A percentile compares a stretch with the other conserved stretches of the same genome.
Conservation (phyloP, 331 rosid genomes). For the Acacia concinna region DNA sequence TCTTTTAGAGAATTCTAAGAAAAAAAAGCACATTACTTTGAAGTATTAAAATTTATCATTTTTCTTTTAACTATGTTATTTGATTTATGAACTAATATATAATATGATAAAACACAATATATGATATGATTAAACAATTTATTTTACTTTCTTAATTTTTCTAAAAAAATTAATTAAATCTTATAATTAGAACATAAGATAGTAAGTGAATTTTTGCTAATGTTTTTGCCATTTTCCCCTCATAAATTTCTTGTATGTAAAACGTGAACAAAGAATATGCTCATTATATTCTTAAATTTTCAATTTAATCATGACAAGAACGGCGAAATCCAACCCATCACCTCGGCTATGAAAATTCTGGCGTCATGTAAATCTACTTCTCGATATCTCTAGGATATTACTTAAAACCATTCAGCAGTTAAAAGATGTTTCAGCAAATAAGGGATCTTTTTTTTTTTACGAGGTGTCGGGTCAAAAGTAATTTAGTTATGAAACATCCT, state of each 20-base stretch:
- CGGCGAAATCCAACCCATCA: not conserved
- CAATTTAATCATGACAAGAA: not conserved
- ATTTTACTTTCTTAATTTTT: no score
- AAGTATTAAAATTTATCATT: no score
- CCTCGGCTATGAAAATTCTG: not conserved
- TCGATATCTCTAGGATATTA: not conserved
- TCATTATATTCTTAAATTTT: not conserved
- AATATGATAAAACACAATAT: no score
- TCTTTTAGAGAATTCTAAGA: no score
- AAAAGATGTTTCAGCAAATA: not conserved
- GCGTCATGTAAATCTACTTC: not conserved
- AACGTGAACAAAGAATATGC: no score
- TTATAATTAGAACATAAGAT: no score
- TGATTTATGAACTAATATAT: no score
- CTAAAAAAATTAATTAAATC: no score
- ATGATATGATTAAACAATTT: no score
- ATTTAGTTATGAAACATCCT: slow-evolving; percentile 28
- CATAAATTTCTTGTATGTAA: no score
- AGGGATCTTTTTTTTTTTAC: not conserved
- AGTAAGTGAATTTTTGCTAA: not conserved
- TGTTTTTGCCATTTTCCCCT: not conserved
- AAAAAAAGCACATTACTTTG: no score
- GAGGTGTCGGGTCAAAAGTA: not conserved
- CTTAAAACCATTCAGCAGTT: not conserved
- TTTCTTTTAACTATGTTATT: no score